Base-by-base conservation (phyloP, 108 stramenopile genomes). In the Cyclostephanos invisitatus region DNA sequence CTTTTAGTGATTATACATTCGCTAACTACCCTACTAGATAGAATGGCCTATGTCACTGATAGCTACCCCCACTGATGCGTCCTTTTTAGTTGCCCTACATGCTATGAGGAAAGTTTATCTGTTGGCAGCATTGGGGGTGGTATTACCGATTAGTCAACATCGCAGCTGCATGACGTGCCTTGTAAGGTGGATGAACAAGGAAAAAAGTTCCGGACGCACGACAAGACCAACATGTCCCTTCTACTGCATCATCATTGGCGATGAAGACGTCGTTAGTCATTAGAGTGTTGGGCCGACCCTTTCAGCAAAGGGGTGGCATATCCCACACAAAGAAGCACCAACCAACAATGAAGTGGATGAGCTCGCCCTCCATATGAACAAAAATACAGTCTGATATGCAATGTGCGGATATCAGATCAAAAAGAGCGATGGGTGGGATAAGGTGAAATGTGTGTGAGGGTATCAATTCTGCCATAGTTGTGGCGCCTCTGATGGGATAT, bases 381-480 rank as follows among this genome's bases (percentile, higher is more conserved):
- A 66, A 57, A 65, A 70, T 50, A 70, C 64, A 18, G 28, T 53
- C 14, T 25, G 20, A 12, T 70, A 64, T 53, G 14, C 10, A 53
- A 20, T 64, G 5, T 70, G 69, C 5, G 46, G 47, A 7, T 22
- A 64, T 5, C 10, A 64, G 15, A 62, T 70, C 12, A 64, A 70
- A 27, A 70, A 67, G 28, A 47, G 66, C 24, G 21, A 11, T 47
- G 69, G 69, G 35, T 70, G 69, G 14, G 64, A 70, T 70, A 22
- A 66, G 32, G 60, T 70, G 29, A 50, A 67, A 53, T 70, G 69
- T 24, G n/a, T 70, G 25, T 70, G 69, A 5, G 64, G 69, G 20
- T 67, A 27, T 8, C 64, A 65, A 25, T 70, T 70, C 21, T 70
- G 69, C 56, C 66, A 56, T 49, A 20, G 48, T 7, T 70, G 69